Base-by-base conservation (phyloP, 495 filamentous ascomycete species). In the Hyaloscypha finlandica region DNA sequence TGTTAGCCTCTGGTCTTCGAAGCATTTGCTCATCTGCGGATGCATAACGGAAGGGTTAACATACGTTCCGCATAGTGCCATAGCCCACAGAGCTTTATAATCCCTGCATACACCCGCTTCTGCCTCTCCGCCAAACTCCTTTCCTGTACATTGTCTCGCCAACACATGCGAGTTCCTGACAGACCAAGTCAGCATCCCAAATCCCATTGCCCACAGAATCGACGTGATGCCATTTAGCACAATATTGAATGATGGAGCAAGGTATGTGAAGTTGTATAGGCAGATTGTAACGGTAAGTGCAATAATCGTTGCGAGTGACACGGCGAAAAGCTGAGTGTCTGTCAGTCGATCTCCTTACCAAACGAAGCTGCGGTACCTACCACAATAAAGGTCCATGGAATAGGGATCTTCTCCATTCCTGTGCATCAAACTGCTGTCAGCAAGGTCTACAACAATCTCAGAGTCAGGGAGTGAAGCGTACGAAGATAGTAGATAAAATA, bases 41-140 rank as follows among this genome's bases (percentile, higher is more conserved):
- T 25, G 63, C 33, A 45, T 33, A 42, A 32, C 8, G 33, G 22
- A 51, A 31, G 30, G 8, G 53, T n/a, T 2, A 61, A 69, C 71
- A 11, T 62, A 74, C 71, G 81, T 67, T 37, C 82, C 86, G 55
- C 84, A 59, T 35, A 87, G 74, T 4, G 83, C 80, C 76, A 91
- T 90, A n/a, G 81, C 71, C 76, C 88, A 89, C 9, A 90, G 78
- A 20, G 87, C 80, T 77, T 90, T 91, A 81, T 89, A 91, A 67
- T 83, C 76, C 60, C 84, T 75, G 75, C 88, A 90, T 51, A 90
- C 82, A 71, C 81, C 79, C 58, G 89, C 81, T 37, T 83, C 88
- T 33, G 83, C 83, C 0, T 82, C 79, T 37, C 82, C 84, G 48
- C 79, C 76, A 86, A 87, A 91, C 76, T 81, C 81, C 39, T 73